phyloP scores from a whole-genome alignment of 179 eudicot genomes.

The Camellia oleifera region DNA sequence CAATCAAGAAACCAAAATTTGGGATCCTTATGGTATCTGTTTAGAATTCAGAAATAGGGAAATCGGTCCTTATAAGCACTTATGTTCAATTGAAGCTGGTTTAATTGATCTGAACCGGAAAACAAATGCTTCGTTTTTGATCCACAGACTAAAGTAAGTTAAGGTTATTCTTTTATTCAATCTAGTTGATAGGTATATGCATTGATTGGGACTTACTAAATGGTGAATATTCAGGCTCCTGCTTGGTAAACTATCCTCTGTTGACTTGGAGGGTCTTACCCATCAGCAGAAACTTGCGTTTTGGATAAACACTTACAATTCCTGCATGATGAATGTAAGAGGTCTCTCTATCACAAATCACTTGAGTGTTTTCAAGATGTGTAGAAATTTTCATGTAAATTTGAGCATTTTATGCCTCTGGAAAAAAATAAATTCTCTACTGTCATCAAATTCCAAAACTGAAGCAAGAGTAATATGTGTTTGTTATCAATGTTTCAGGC shows the following conservation, averaged over 20 bases:
- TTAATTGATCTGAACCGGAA: slow-evolving; percentile 57
- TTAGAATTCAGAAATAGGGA: slow-evolving; percentile 47
- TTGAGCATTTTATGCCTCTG: no score
- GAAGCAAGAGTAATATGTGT: background rate
- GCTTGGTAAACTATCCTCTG: slow-evolving; percentile 61
- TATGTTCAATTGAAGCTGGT: slow-evolving; percentile 52
- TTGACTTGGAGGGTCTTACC: slow-evolving; percentile 62
- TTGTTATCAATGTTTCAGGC: slow-evolving; percentile 45
- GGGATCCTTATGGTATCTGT: slow-evolving; percentile 56
- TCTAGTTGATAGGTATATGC: background rate
- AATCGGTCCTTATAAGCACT: slow-evolving; percentile 55
- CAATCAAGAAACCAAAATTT: slow-evolving; percentile 26
- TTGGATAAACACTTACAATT: slow-evolving; percentile 85
- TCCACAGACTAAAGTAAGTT: slow-evolving; percentile 60
- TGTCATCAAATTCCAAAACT: background rate
- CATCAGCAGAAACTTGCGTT: slow-evolving; percentile 94
- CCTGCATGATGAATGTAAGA: slow-evolving; percentile 93
- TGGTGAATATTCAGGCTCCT: slow-evolving; percentile 50
- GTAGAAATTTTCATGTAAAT: no score
- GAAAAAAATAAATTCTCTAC: no score
- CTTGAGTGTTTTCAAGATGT: background rate
- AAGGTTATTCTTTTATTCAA: background rate
- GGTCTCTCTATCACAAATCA: background rate
- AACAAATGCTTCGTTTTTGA: slow-evolving; percentile 53
- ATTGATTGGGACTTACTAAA: background rate